Base-by-base conservation (phyloP, 345 rosid genomes). In the Moringa oleifera region DNA sequence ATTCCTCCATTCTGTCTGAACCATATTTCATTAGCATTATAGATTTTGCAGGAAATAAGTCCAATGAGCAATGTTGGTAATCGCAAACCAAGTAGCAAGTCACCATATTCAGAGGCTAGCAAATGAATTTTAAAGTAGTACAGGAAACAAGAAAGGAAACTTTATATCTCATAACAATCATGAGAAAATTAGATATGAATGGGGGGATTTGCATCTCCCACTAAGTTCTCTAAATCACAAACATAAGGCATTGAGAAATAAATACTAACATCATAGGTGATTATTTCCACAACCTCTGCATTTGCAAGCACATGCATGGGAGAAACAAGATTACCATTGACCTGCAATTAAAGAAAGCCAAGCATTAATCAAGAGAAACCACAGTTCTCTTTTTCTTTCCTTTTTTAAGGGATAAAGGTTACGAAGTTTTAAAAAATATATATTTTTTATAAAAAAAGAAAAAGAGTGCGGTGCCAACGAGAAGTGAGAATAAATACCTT, bases 231-330 rank as follows among this genome's bases (percentile, higher is more conserved):
- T 41, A 7, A 7, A 41, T 41, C 6, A 41, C 6, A 69, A 57
- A 33, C 53, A 57, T 28, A 46, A 22, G 60, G 57, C 23, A 61
- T 25, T 20, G 25, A 61, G 21, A 25, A 55, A 62, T 33, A 66
- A 71, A 63, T 67, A 82, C 97, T 82, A 66, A 94, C 99, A 64
- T 83, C 72, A 62, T 94, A 88, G 57, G 97, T 90, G 75, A 94
- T 77, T 73, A 94, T 90, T 84, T 94, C 99, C 73, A 94, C 96
- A 33, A 94, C 99, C 81, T 90, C 99, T 28, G 99, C 99, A 81
- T 94, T 94, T 46, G 83, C 81, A 72, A 94, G 99, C 25, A 80
- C 85, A 54, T 77, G 99, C 7, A 70, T 75, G 11, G 99, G 96
- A 72, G 92, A 77, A 78, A 94, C 97, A 58, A 77, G 82, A 88